These are phyloP conservation scores for Leishmania turanica DNA, from an alignment of 208 protist species.

Conservation along the genomic window DNA sequence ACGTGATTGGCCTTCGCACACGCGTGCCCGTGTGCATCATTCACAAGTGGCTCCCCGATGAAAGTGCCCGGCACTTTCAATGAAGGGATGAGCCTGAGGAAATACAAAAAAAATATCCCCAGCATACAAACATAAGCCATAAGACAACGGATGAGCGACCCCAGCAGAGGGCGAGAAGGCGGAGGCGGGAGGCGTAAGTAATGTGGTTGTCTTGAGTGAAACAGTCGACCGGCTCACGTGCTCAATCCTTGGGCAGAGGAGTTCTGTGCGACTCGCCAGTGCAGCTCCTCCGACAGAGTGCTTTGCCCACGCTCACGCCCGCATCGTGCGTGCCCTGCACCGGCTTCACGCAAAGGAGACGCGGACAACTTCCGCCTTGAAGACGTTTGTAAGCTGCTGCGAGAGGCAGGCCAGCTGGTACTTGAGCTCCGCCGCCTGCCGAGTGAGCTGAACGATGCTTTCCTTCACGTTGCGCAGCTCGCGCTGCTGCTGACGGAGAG, in stretches of 20 bases:
- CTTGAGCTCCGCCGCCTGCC: constrained; percentile 34
- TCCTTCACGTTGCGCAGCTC: constrained; percentile 10
- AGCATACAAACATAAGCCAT: neutral
- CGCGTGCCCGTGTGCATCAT: neutral
- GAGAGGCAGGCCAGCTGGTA: constrained; percentile 43
- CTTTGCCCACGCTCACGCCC: neutral
- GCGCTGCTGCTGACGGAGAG: constrained; percentile 9
- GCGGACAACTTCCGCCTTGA: constrained; percentile 53
- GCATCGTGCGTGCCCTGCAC: neutral
- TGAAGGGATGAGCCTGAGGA: neutral
- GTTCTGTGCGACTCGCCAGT: neutral
- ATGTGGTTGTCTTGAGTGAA: neutral
- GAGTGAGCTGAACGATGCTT: constrained; percentile 22
- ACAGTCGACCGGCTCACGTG: neutral
- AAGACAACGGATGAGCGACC: neutral
- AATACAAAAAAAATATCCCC: neutral
- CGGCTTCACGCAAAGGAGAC: constrained; percentile 38
- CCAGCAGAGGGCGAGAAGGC: neutral
- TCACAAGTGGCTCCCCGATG: neutral
- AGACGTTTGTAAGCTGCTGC: constrained; percentile 58
- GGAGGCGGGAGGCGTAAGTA: neutral
- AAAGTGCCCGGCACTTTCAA: neutral
- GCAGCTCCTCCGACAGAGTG: neutral
- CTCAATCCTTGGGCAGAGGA: neutral
- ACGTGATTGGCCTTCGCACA: neutral